phyloP scores from a whole-genome alignment of 1,284 basidiomycete genomes.

The Ustilago xerochloae region DNA sequence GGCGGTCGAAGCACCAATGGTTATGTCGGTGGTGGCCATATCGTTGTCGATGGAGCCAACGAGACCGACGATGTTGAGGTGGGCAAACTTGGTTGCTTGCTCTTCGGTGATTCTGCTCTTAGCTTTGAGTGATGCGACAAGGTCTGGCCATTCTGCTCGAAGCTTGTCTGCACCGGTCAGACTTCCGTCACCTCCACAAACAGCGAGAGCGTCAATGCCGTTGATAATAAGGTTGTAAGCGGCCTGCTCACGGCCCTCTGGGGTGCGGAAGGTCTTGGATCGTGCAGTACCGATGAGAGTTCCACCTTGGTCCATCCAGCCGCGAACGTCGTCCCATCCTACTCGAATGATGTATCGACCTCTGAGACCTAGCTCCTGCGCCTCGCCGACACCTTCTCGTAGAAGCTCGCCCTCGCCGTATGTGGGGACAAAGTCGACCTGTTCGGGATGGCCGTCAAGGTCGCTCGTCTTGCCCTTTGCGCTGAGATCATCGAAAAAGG shows the following conservation, averaged over 20 bases:
- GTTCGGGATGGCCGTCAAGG: constrained; percentile 8
- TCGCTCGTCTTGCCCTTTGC: constrained; percentile 21
- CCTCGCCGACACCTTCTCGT: constrained; percentile 88
- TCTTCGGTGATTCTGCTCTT: constrained; percentile 79
- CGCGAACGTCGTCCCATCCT: constrained; percentile 97
- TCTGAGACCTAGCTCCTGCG: constrained; percentile 73
- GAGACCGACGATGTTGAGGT: constrained; percentile 94
- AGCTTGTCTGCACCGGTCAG: constrained; percentile 95
- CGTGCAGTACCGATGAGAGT: constrained; percentile 96
- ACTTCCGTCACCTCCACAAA: constrained; percentile 96
- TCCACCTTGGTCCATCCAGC: constrained; percentile 88
- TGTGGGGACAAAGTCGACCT: constrained; percentile 73
- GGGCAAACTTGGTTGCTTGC: constrained; percentile 78
- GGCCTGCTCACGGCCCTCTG: constrained; percentile 85
- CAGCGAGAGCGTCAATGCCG: constrained; percentile 94
- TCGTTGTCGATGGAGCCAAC: constrained; percentile 99
- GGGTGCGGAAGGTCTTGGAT: constrained; percentile 85
- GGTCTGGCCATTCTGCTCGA: constrained; percentile 89
- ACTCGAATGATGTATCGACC: constrained; percentile 94
- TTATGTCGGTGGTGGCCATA: constrained; percentile 96
- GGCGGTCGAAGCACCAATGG: constrained; percentile 95
- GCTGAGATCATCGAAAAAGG: constrained; percentile 33
- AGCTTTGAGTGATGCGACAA: constrained; percentile 77
- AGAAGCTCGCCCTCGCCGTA: constrained; percentile 92
- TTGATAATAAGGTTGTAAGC: constrained; percentile 92